Evolutionary conservation across 495 filamentous ascomycete genomes (phyloP).

Genomic region (Oidiodendron maius): DNA sequence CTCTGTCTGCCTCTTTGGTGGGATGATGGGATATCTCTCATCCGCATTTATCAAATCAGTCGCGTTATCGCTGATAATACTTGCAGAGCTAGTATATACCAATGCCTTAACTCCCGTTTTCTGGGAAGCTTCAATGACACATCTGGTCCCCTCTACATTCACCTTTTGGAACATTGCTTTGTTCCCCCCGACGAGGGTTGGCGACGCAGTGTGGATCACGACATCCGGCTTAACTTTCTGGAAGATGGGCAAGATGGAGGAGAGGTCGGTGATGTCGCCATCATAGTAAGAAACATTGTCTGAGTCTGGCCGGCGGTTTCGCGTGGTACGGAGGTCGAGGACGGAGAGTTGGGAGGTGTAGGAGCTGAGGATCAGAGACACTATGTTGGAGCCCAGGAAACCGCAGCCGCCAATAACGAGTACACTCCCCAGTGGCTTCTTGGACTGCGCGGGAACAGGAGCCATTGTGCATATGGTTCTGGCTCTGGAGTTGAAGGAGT

Average conservation of each 20-base stretch:
- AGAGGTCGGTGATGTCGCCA: constrained; percentile 77
- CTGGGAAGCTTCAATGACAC: constrained; percentile 68
- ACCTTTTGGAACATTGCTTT: constrained; percentile 72
- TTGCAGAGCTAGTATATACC: constrained; percentile 90
- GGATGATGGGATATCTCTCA: constrained; percentile 77
- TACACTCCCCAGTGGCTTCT: constrained; percentile 43
- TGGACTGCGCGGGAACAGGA: neutral
- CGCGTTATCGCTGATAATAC: constrained; percentile 75
- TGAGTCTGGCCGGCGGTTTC: constrained; percentile 64
- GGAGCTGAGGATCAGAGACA: constrained; percentile 51
- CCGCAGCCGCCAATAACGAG: constrained; percentile 66
- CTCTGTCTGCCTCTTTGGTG: constrained; percentile 65
- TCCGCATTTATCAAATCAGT: constrained; percentile 83
- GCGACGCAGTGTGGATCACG: constrained; percentile 93
- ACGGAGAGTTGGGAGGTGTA: constrained; percentile 53
- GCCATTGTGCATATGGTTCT: neutral
- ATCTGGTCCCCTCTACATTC: constrained; percentile 86
- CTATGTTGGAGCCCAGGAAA: constrained; percentile 67
- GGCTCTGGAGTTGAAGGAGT: neutral
- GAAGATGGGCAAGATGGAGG: constrained; percentile 60
- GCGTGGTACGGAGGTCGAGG: constrained; percentile 74
- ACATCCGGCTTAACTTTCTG: constrained; percentile 69
- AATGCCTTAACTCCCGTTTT: constrained; percentile 80
- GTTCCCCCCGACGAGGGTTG: constrained; percentile 43
- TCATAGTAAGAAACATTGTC: constrained; percentile 71